A percentile compares a stretch with the other conserved stretches of the same genome.
Conservation (phyloP, 331 rosid genomes). For the Acacia concinna region DNA sequence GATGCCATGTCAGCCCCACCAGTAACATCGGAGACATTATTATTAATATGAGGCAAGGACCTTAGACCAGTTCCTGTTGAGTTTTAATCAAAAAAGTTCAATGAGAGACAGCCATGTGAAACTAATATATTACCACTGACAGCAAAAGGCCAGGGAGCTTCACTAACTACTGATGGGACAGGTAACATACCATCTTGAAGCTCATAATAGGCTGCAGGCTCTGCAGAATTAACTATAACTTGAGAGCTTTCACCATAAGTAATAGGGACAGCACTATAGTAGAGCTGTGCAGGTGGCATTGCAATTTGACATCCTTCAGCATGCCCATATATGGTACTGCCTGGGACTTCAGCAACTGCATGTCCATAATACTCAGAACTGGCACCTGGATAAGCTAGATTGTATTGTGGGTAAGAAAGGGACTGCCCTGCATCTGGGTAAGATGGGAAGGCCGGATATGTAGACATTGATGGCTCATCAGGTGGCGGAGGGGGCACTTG, state of each 20-base stretch:
- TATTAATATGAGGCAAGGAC: slow-evolving; percentile 33
- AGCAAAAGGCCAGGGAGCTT: slow-evolving; percentile 31
- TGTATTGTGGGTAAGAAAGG: slow-evolving; percentile 54
- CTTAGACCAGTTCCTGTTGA: slow-evolving; percentile 42
- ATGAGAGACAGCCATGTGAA: slow-evolving; percentile 29
- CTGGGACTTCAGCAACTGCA: slow-evolving; percentile 47
- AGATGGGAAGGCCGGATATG: slow-evolving; percentile 53
- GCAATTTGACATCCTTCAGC: slow-evolving; percentile 52
- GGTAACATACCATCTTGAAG: slow-evolving; percentile 54
- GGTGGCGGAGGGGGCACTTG: slow-evolving; percentile 84
- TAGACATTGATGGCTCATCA: slow-evolving; percentile 64
- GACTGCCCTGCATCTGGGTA: slow-evolving; percentile 63
- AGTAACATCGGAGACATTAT: slow-evolving; percentile 25
- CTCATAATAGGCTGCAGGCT: slow-evolving; percentile 59
- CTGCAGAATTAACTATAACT: slow-evolving; percentile 47
- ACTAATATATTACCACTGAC: slow-evolving; percentile 28
- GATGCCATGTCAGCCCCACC: slow-evolving; percentile 44
- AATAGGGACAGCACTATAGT: slow-evolving; percentile 61
- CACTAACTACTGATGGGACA: slow-evolving; percentile 35
- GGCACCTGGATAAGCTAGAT: slow-evolving; percentile 54
- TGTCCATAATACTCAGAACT: slow-evolving; percentile 66
- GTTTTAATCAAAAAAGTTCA: slow-evolving; percentile 26
- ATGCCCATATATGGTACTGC: slow-evolving; percentile 57
- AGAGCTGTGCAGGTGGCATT: slow-evolving; percentile 59
- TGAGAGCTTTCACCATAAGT: slow-evolving; percentile 55